Base-by-base conservation (phyloP, 2,329 filamentous ascomycete genomes). In the Sphaerulina populicola region DNA sequence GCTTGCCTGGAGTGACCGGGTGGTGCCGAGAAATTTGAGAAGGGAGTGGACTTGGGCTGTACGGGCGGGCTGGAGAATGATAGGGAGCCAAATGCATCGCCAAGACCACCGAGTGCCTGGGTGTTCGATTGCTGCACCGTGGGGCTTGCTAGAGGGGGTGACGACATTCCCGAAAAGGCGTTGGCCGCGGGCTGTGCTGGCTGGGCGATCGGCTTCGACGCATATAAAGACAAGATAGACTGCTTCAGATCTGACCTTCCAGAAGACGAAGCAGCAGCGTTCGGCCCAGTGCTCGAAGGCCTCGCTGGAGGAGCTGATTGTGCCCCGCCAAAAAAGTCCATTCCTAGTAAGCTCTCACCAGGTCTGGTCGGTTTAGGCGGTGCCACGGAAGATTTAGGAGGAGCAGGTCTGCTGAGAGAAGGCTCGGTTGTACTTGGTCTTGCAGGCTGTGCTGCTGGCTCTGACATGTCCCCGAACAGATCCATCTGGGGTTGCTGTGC, bases 201-300 rank as follows among this genome's bases (percentile, higher is more conserved):
- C 39, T 76, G 71, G 8, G 80, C 75, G 60, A 86, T 85, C n/a
- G 87, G 82, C 64, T 88, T 86, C 6, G 88, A 86, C 9, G 90
- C 88, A 66, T 98, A 98, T 12, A 98, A 78, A 6, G 93, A 98
- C 44, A 98, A 73, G 54, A 98, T 98, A 2, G 91, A 97, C 69
- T 96, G 91, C 71, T 98, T 98, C 54, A 98, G 74, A 66, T 98
- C 93, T 2, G 91, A 90, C 55, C 93, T 79, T 41, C 89, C 94
- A 10, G 78, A 77, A 14, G 74, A 18, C 18, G 18, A 27, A 27
- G 23, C 23, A 5, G 23, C 67, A 4, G 77, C 76, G 23, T 65
- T 64, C 41, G 79, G 72, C 10, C 82, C 79, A 15, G 88, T 88
- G 71, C 88, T 95, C 5, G 87, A 81, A n/a, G 90, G 86, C 47